Evolutionary conservation across 257 asterid species (phyloP).

Genomic region (Plantago ovata): DNA sequence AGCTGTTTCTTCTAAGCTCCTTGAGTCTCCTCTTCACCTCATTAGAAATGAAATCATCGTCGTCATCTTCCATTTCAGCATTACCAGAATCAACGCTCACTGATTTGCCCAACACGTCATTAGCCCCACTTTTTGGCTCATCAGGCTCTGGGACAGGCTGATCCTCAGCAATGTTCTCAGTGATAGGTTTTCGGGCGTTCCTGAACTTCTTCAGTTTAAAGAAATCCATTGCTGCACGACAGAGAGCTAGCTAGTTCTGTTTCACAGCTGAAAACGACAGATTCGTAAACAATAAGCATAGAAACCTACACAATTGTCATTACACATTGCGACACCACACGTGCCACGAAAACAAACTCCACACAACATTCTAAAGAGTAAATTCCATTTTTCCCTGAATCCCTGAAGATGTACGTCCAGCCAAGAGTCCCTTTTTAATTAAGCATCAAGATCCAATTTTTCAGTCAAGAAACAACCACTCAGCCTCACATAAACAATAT

Average conservation of each 20-base stretch:
- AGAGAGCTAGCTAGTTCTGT: constrained; percentile 11
- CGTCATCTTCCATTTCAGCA: constrained; percentile 74
- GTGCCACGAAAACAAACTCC: background rate
- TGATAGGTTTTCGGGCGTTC: constrained; percentile 53
- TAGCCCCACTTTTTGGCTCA: constrained; percentile 39
- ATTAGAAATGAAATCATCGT: constrained; percentile 83
- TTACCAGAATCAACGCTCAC: constrained; percentile 43
- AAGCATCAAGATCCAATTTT: constrained; percentile 29
- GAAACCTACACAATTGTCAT: no score
- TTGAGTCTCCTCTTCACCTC: constrained; percentile 95
- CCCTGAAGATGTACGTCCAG: background rate
- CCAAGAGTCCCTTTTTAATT: background rate
- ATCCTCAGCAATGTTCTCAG: constrained; percentile 32
- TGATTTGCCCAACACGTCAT: constrained; percentile 43
- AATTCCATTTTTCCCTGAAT: background rate
- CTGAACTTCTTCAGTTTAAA: constrained; percentile 63
- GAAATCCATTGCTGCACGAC: constrained; percentile 56
- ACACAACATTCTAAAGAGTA: constrained; percentile 4
- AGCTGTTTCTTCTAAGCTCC: constrained; percentile 86
- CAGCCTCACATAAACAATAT: background rate
- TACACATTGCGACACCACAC: background rate
- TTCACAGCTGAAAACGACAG: constrained; percentile 16
- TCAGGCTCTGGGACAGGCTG: constrained; percentile 49
- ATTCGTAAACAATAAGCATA: background rate
- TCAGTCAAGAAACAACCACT: background rate